Conservation (phyloP, 169 alveolate genomes). For the Eimeria falciformis region DNA sequence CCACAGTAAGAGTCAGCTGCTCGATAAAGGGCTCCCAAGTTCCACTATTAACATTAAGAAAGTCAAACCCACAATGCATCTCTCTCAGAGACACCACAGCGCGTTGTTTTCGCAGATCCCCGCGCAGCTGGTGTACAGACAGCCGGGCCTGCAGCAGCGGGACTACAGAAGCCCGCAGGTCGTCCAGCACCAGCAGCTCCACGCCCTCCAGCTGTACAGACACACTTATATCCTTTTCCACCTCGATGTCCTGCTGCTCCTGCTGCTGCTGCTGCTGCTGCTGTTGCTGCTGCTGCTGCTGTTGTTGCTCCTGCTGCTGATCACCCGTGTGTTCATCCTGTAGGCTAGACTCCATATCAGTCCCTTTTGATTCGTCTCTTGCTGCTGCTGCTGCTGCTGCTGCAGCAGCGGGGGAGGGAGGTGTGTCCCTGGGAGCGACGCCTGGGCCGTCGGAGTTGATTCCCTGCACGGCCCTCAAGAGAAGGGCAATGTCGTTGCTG, state of each 20-base stretch:
- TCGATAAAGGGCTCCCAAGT: constrained; percentile 77
- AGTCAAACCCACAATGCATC: constrained; percentile 45
- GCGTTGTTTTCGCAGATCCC: constrained; percentile 50
- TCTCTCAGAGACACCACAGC: constrained; percentile 54
- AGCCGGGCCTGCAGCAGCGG: constrained; percentile 86
- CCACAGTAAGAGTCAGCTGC: constrained; percentile 28
- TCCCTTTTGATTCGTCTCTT: not conserved
- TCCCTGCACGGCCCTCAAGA: constrained; percentile 53
- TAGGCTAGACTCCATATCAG: not conserved
- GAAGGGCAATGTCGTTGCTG: constrained; percentile 73
- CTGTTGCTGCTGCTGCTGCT: not conserved
- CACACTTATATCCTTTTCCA: constrained; percentile 53
- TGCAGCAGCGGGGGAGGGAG: not conserved
- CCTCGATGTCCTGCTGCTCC: not conserved
- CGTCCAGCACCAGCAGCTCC: constrained; percentile 85
- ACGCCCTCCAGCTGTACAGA: constrained; percentile 81
- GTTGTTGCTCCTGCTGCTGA: not conserved
- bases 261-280: constrained; percentile 36
- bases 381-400: constrained; percentile 37
- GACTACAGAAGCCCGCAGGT: constrained; percentile 86
- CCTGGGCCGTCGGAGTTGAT: constrained; percentile 73
- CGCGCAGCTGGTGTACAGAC: constrained; percentile 73
- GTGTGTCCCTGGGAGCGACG: not conserved
- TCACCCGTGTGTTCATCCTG: not conserved
- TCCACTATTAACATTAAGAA: constrained; percentile 60